Evolutionary conservation across 768 basidiomycete species (phyloP).

Genomic region (Suillus spraguei): DNA sequence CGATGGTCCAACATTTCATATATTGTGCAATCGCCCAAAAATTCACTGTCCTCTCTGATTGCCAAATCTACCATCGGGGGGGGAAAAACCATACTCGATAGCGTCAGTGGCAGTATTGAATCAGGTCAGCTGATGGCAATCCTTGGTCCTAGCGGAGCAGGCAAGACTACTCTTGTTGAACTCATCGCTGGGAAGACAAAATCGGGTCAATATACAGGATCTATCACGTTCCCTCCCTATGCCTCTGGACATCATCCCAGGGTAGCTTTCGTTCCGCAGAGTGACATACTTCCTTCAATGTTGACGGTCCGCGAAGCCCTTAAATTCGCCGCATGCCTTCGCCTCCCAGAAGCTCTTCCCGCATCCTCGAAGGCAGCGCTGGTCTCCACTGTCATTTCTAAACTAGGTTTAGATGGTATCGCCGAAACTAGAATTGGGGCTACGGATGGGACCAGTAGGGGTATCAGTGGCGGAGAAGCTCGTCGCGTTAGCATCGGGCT

Average conservation of each 20-base stretch:
- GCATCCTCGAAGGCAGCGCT: constrained; percentile 62
- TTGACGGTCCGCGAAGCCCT: constrained; percentile 84
- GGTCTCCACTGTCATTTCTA: constrained; percentile 72
- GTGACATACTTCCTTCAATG: constrained; percentile 78
- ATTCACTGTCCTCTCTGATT: neutral
- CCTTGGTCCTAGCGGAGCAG: constrained; percentile 91
- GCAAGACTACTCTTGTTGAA: constrained; percentile 91
- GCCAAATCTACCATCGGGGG: constrained; percentile 2
- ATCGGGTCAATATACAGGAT: constrained; percentile 66
- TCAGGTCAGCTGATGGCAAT: constrained; percentile 91
- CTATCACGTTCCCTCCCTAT: constrained; percentile 55
- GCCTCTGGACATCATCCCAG: constrained; percentile 44
- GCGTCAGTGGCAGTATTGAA: constrained; percentile 66
- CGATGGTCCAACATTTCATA: constrained; percentile 75
- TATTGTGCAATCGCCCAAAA: constrained; percentile 42
- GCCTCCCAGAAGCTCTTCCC: constrained; percentile 74
- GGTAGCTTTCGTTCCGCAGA: constrained; percentile 86
- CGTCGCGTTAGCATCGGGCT: constrained; percentile 88
- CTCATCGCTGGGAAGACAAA: constrained; percentile 86
- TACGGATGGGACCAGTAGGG: constrained; percentile 69
- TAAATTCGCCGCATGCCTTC: constrained; percentile 82
- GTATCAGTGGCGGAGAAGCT: constrained; percentile 92
- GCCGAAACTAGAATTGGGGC: constrained; percentile 70
- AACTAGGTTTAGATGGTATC: constrained; percentile 74
- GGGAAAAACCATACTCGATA: constrained; percentile 68